phyloP scores from a whole-genome alignment of 352 stramenopile genomes.

The Globisporangium acanthophoron region DNA sequence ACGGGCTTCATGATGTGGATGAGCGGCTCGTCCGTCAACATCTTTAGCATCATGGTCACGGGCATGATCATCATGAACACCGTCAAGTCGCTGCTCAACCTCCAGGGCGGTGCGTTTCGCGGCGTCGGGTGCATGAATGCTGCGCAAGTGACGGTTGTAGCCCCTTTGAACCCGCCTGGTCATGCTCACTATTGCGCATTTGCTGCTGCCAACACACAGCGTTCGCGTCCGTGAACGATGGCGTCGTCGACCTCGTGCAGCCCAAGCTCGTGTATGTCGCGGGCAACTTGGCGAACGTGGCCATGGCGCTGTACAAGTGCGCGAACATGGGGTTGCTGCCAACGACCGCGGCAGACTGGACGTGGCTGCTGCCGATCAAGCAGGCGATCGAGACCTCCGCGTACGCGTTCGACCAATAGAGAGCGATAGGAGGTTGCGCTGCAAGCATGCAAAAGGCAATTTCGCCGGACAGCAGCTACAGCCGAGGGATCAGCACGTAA shows the following conservation, averaged over 20 bases:
- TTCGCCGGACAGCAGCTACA: too few species aligned
- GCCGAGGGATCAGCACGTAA: too few species aligned
- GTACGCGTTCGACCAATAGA: constrained; percentile 36
- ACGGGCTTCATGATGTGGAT: constrained; percentile 97
- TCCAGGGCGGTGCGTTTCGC: constrained; percentile 42
- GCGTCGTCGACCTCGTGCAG: constrained; percentile 72
- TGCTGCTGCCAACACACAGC: constrained; percentile 22
- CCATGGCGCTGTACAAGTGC: constrained; percentile 91
- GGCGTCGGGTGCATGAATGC: neutral
- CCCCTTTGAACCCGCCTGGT: too few species aligned
- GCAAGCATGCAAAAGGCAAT: too few species aligned
- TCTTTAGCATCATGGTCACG: constrained; percentile 95
- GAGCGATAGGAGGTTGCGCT: neutral
- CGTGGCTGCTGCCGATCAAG: constrained; percentile 85
- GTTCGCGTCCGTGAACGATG: constrained; percentile 75
- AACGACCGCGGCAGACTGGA: constrained; percentile 90
- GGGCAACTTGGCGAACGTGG: constrained; percentile 83
- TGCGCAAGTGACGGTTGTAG: neutral
- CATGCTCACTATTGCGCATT: neutral
- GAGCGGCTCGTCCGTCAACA: constrained; percentile 92
- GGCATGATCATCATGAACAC: constrained; percentile 92
- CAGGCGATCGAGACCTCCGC: constrained; percentile 75
- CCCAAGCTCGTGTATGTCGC: constrained; percentile 88
- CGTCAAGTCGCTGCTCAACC: constrained; percentile 86
- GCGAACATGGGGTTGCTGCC: constrained; percentile 90